A percentile compares a stretch with the other conserved stretches of the same genome.
These are phyloP conservation scores for Colletotrichum tropicicola DNA, from an alignment of 2,329 filamentous ascomycete species.

Conservation along the genomic window DNA sequence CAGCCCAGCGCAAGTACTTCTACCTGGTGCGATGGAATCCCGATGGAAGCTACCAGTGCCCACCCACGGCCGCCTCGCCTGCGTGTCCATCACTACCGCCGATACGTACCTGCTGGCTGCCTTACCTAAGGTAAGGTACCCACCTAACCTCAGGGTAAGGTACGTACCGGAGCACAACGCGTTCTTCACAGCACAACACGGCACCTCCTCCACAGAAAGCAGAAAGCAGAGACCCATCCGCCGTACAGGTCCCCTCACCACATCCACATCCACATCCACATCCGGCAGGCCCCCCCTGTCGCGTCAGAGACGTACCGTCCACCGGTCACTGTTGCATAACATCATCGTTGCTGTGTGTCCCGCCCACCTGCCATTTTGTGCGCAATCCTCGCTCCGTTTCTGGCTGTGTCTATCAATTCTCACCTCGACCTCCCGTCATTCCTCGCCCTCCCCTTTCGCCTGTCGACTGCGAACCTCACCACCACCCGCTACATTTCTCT, in stretches of 20 bases:
- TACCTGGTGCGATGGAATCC: conserved; percentile 18
- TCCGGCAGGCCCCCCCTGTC: not conserved
- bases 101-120: no score
- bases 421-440: conserved; percentile 1
- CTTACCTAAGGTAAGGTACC: no score
- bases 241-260: not conserved
- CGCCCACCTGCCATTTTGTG: not conserved
- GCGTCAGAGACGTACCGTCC: not conserved
- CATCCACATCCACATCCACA: not conserved
- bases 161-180: no score
- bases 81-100: no score
- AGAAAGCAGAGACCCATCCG: no score
- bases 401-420: not conserved
- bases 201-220: no score
- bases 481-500: not conserved
- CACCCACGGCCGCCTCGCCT: not conserved
- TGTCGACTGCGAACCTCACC: no score
- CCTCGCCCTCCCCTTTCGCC: conserved; percentile 1
- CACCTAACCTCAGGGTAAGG: no score
- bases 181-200: no score
- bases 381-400: conserved; percentile 7
- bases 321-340: not conserved
- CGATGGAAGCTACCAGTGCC: conserved; percentile 16
- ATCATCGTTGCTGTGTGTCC: not conserved
- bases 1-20: not conserved